A percentile compares a stretch with the other conserved stretches of the same genome.
phyloP scores from a whole-genome alignment of 371 early-diverging fungal species.

The Mortierella sp. region DNA sequence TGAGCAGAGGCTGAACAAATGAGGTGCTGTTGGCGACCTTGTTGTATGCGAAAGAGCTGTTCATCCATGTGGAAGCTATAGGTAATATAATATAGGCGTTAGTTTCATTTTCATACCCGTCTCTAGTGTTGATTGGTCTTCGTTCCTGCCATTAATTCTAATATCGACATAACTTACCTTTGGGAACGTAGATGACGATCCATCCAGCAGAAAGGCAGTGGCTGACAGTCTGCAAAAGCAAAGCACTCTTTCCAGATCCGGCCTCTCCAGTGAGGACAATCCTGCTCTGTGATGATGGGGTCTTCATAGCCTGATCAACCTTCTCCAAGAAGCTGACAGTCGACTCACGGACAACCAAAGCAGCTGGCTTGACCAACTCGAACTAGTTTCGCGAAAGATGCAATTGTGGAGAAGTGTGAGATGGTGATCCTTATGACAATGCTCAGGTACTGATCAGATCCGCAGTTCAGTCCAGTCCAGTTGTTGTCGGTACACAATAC shows the following conservation, averaged over 20 bases:
- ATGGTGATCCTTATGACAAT: neutral
- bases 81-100: neutral
- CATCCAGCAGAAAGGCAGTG: slow-evolving; percentile 59
- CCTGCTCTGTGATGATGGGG: slow-evolving; percentile 45
- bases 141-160: neutral
- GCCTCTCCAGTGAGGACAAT: slow-evolving; percentile 55
- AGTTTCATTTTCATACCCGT: neutral
- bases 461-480: neutral
- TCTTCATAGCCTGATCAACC: slow-evolving; percentile 49
- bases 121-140: neutral
- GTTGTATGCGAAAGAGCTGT: slow-evolving; percentile 59
- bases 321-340: slow-evolving; percentile 48
- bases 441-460: neutral
- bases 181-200: slow-evolving; percentile 62
- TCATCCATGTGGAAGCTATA: slow-evolving; percentile 56
- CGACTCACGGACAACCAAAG: slow-evolving; percentile 54
- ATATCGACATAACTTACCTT: slow-evolving; percentile 31
- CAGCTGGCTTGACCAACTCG: slow-evolving; percentile 52
- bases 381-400: slow-evolving; percentile 23
- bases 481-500: slow-evolving; percentile 11
- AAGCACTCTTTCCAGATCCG: slow-evolving; percentile 61
- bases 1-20: slow-evolving; percentile 57
- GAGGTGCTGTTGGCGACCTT: slow-evolving; percentile 42
- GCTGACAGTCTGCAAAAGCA: slow-evolving; percentile 61
- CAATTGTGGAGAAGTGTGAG: neutral